Base-by-base conservation (phyloP, 768 basidiomycete genomes). In the Mycena chlorophos region DNA sequence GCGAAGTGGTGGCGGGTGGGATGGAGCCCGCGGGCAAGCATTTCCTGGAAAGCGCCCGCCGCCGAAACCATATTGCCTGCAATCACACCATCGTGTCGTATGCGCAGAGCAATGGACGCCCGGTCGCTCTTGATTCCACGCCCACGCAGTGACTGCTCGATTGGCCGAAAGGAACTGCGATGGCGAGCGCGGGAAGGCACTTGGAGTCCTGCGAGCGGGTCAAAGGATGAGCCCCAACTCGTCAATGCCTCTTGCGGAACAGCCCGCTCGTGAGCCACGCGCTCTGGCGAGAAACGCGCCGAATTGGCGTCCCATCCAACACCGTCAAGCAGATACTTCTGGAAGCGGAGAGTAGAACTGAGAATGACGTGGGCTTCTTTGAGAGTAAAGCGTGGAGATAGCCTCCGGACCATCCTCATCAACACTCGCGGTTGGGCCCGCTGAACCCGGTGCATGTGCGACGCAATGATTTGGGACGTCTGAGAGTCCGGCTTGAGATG, bases 1-100 rank as follows among this genome's bases (percentile, higher is more conserved):
- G 77, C 75, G 62, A 84, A 87, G 69, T 94, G 92, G 65, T 89
- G 83, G 52, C 76, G 75, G 63, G 83, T 88, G 10, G 89, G 86
- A 46, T 81, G 81, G 52, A 94, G 75, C 10, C 91, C 91, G 54
- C 83, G 82, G 47, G 76, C 73, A 49, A 89, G 67, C 75, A 93
- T 80, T 19, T 73, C 67, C 20, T 78, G 74, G 60, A 91, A 86
- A 34, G 84, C 68, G 12, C 75, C 73, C 50, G 79, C 70, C 5
- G 87, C 85, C 3, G 77, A 68, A 37, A 75, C 71, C 54, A 81
- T 67, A 61, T 88, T 80, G 38, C 73, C 64, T 53, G 78, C 77
- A 42, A 81, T 67, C 19, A 83, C 73, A 6, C 78, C 83, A 56
- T 89, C 84, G 43, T 83, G 80, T 57, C 78, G 73, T 54, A 93